Evolutionary conservation across 805 yeast genomes (phyloP).

Genomic region (Geotrichum ghanense): DNA sequence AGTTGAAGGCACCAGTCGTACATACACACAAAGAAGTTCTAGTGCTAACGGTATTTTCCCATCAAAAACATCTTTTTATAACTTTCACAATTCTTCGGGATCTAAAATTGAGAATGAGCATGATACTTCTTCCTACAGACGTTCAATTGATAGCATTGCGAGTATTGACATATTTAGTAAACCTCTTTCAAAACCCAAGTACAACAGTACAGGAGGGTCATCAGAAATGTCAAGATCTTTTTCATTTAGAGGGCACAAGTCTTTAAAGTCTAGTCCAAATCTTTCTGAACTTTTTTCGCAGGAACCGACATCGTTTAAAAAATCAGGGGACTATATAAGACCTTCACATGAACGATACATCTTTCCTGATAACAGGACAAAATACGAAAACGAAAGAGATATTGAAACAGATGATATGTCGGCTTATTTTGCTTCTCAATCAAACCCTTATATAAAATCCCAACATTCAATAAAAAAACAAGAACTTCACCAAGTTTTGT

Average conservation of each 20-base stretch:
- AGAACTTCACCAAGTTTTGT: constrained; percentile 12
- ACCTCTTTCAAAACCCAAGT: neutral
- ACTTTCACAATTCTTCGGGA: neutral
- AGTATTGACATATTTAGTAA: too few relatives aligned
- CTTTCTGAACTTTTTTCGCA: constrained; percentile 11
- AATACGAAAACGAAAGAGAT: neutral
- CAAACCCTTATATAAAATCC: neutral
- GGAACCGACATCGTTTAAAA: neutral
- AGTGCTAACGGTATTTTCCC: neutral
- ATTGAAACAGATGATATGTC: neutral
- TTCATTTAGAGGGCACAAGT: constrained; percentile 6
- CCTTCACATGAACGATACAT: neutral
- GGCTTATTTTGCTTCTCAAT: neutral
- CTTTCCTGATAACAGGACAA: neutral
- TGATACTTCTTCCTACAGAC: neutral
- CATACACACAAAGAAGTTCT: neutral
- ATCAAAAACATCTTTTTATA: neutral
- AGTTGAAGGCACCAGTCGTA: constrained; percentile 7
- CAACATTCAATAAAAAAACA: neutral
- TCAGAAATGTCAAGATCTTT: neutral
- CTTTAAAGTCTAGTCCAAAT: constrained; percentile 15
- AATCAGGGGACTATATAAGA: neutral
- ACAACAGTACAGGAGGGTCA: neutral
- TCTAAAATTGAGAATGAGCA: neutral
- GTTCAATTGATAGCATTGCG: neutral